Evolutionary conservation across 2,329 filamentous ascomycete species (phyloP).

Genomic region (Scytalidium sp.): DNA sequence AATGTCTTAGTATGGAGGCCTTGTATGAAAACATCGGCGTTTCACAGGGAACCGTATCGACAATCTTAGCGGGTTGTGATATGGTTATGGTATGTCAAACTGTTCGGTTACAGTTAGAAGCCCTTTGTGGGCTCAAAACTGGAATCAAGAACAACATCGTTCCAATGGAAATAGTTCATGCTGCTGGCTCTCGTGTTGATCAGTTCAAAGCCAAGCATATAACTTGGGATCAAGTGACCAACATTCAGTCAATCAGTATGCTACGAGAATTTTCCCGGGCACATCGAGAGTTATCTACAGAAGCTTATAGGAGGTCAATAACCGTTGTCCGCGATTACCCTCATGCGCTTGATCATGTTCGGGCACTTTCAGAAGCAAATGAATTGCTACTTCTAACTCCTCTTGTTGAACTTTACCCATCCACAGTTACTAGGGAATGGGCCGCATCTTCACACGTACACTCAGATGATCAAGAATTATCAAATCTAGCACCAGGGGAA

Average conservation of each 20-base stretch:
- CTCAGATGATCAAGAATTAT: too few species aligned
- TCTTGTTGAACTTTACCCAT: conserved; percentile 76
- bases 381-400: conserved; percentile 81
- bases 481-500: conserved; percentile 62
- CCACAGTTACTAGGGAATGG: conserved; percentile 58
- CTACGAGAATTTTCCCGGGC: conserved; percentile 76
- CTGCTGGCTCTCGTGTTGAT: conserved; percentile 73
- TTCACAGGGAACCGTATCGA: conserved; percentile 91
- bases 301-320: conserved; percentile 84
- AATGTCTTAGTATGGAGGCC: conserved; percentile 92
- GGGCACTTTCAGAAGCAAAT: conserved; percentile 71
- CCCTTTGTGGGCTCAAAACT: conserved; percentile 79
- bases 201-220: conserved; percentile 78
- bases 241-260: conserved; percentile 78
- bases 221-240: conserved; percentile 81
- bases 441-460: not conserved
- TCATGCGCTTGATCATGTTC: conserved; percentile 70
- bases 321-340: conserved; percentile 86
- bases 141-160: conserved; percentile 87
- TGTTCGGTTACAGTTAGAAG: conserved; percentile 82
- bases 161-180: conserved; percentile 69
- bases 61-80: conserved; percentile 89
- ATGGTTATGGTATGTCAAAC: conserved; percentile 81
- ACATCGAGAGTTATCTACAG: conserved; percentile 73
- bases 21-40: conserved; percentile 93